Percentiles rank a stretch among this genome's conserved stretches.
These are phyloP conservation scores for Trichoderma atrobrunneum DNA, from an alignment of 2,329 filamentous ascomycete species.

Conservation along the genomic window DNA sequence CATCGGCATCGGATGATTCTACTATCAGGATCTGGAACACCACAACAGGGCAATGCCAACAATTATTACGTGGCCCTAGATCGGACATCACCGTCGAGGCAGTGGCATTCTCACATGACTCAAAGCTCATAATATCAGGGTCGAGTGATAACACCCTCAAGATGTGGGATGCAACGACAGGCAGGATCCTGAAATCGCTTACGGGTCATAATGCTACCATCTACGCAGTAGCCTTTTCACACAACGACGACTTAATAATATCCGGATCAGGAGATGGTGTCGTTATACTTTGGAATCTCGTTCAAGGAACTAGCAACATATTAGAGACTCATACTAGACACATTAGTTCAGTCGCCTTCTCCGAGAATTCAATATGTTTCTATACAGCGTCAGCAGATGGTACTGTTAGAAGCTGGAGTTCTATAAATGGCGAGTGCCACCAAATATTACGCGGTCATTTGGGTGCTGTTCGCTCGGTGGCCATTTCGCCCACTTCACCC, in stretches of 20 bases:
- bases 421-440: neutral
- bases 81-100: neutral
- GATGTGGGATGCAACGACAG: neutral
- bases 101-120: neutral
- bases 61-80: neutral
- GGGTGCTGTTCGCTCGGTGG: too few relatives aligned
- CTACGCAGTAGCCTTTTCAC: neutral
- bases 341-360: too few relatives aligned
- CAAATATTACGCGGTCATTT: neutral
- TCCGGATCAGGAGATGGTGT: neutral
- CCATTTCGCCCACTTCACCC: too few relatives aligned
- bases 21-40: neutral
- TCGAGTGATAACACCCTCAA: neutral
- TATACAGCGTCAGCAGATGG: too few relatives aligned
- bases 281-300: neutral
- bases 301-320: rapidly evolving
- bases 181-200: neutral
- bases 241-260: neutral
- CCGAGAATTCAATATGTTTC: neutral
- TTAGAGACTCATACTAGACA: too few relatives aligned
- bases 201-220: neutral
- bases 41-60: neutral
- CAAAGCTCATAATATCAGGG: neutral
- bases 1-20: neutral
- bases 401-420: too few relatives aligned